Conservation (phyloP, 805 yeast species). For the Millerozyma miso region DNA sequence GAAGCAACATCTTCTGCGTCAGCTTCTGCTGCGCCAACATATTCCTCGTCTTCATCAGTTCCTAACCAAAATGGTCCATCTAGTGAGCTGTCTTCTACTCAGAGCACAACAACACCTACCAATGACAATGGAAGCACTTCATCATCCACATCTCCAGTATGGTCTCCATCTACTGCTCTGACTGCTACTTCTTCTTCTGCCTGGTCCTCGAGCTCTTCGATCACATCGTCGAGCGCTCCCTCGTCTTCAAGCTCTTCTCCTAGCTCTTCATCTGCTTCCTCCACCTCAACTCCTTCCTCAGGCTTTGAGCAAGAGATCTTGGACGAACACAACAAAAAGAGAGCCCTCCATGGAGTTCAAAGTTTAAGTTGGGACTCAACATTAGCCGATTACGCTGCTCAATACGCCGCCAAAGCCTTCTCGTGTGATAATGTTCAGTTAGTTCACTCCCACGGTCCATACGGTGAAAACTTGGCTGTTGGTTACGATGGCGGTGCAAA, state of each 20-base stretch:
- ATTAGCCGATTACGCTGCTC: slow-evolving; percentile 32
- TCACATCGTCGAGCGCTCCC: slow-evolving; percentile 10
- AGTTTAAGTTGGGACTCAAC: slow-evolving; percentile 29
- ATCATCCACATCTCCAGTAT: slow-evolving; percentile 5
- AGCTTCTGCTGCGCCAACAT: slow-evolving; percentile 8
- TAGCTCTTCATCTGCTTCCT: slow-evolving; percentile 10
- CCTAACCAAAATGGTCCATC: slow-evolving; percentile 1
- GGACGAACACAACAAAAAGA: slow-evolving; percentile 31
- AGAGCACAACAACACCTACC: not conserved
- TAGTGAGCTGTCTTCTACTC: not conserved
- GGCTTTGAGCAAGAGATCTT: slow-evolving; percentile 28
- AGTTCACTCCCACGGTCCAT: slow-evolving; percentile 59
- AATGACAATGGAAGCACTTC: slow-evolving; percentile 4
- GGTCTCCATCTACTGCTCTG: slow-evolving; percentile 9
- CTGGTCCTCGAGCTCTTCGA: slow-evolving; percentile 2
- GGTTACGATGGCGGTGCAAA: slow-evolving; percentile 53
- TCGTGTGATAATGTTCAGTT: slow-evolving; percentile 57
- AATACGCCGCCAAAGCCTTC: slow-evolving; percentile 49
- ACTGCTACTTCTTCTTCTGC: slow-evolving; percentile 7
- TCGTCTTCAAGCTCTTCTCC: slow-evolving; percentile 3
- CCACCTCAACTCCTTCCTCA: slow-evolving; percentile 11
- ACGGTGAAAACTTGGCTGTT: slow-evolving; percentile 76
- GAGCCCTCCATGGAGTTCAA: slow-evolving; percentile 33
- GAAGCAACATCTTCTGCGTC: not conserved
- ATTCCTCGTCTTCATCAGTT: slow-evolving; percentile 5